Percentiles rank a stretch among this genome's conserved stretches.
Conservation (phyloP, 768 basidiomycete genomes). For the Tricholoma saponaceum region DNA sequence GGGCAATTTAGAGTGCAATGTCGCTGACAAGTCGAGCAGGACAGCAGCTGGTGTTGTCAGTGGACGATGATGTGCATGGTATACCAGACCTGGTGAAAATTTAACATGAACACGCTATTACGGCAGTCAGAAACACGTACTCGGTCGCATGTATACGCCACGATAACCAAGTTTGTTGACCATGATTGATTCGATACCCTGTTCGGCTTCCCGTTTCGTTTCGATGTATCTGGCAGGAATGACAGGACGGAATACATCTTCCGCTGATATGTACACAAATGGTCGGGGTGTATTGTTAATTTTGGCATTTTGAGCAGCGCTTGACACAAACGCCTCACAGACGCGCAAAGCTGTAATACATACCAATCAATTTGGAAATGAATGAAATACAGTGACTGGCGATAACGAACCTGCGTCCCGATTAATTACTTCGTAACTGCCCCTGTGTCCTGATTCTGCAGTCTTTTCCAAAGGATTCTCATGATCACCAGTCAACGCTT, state of each 20-base stretch:
- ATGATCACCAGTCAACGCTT: constrained; percentile 28
- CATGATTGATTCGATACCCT: constrained; percentile 55
- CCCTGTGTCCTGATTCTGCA: constrained; percentile 24
- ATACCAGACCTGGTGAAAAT: constrained; percentile 72
- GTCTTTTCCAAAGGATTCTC: constrained; percentile 60
- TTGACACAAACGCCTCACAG: constrained; percentile 67
- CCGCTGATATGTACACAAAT: constrained; percentile 96
- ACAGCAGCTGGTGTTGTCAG: constrained; percentile 82
- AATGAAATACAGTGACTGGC: not conserved
- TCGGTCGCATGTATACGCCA: constrained; percentile 83
- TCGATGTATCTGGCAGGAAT: constrained; percentile 85
- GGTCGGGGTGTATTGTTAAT: constrained; percentile 39
- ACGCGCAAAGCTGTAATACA: constrained; percentile 57
- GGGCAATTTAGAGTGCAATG: constrained; percentile 60
- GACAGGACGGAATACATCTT: constrained; percentile 86
- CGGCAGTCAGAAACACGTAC: constrained; percentile 41
- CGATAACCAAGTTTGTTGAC: constrained; percentile 42
- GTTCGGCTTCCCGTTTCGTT: constrained; percentile 92
- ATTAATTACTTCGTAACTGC: constrained; percentile 79
- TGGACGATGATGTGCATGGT: constrained; percentile 94
- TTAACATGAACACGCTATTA: not conserved
- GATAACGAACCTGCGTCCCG: constrained; percentile 76
- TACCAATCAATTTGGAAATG: not conserved
- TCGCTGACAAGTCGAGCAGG: constrained; percentile 75
- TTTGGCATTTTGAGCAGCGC: constrained; percentile 23